Percentiles rank a stretch among this genome's conserved stretches.
Conservation (phyloP, 2,329 filamentous ascomycete species). For the Colletotrichum sp. region DNA sequence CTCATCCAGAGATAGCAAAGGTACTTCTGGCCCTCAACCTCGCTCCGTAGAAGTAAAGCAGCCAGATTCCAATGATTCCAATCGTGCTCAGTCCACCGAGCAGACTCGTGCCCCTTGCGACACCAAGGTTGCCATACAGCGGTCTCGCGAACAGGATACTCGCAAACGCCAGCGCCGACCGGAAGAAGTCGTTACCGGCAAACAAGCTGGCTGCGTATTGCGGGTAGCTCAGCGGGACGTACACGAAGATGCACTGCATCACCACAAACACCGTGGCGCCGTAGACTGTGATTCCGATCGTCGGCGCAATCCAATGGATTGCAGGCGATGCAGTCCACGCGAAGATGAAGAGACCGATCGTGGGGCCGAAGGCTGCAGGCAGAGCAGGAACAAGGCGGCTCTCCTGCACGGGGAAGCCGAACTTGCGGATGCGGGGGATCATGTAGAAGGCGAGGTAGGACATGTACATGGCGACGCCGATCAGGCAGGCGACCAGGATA, state of each 20-base stretch:
- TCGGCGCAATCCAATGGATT: conserved; percentile 60
- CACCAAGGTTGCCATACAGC: conserved; percentile 63
- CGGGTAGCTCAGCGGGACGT: conserved; percentile 61
- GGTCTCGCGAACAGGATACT: conserved; percentile 66
- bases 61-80: conserved; percentile 63
- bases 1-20: conserved; percentile 50
- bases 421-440: conserved; percentile 52
- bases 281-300: conserved; percentile 63
- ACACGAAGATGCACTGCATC: conserved; percentile 66
- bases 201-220: conserved; percentile 64
- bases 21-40: conserved; percentile 59
- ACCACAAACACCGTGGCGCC: conserved; percentile 56
- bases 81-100: conserved; percentile 60
- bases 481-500: conserved; percentile 60
- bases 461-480: conserved; percentile 55
- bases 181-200: conserved; percentile 65
- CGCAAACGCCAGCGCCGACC: conserved; percentile 62
- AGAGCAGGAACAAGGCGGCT: conserved; percentile 61
- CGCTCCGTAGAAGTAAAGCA: conserved; percentile 62
- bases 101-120: conserved; percentile 61
- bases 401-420: conserved; percentile 58
- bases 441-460: conserved; percentile 58
- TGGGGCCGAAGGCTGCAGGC: conserved; percentile 54
- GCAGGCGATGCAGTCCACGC: conserved; percentile 59
- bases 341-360: conserved; percentile 66